Percentiles rank a stretch among this genome's conserved stretches.
Evolutionary conservation across 148 eudicot genomes (phyloP).

Genomic region (Polygonum aviculare): DNA sequence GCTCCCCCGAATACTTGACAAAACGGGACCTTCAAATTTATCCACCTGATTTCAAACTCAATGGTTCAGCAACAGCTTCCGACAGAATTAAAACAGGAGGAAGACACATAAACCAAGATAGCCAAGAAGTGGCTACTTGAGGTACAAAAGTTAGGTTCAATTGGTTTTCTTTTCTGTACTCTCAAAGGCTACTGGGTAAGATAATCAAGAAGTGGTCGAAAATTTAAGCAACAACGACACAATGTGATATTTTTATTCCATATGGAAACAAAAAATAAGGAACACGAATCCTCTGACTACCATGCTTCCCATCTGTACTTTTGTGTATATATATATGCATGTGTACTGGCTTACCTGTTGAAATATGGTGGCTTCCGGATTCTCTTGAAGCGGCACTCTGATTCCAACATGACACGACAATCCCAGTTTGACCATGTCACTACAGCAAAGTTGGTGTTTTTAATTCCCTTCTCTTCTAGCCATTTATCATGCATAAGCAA

Average conservation of each 20-base stretch:
- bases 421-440: constrained; percentile 99
- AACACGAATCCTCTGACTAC: neutral
- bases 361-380: constrained; percentile 82
- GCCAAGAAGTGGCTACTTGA: no score
- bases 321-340: neutral
- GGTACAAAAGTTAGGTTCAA: neutral
- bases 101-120: neutral
- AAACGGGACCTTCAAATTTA: constrained; percentile 73
- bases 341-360: constrained; percentile 37
- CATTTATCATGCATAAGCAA: constrained; percentile 83
- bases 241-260: neutral
- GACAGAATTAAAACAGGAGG: neutral
- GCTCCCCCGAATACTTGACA: constrained; percentile 42
- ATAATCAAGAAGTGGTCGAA: neutral
- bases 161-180: neutral
- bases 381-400: constrained; percentile 87
- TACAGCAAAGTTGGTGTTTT: constrained; percentile 67
- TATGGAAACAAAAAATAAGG: neutral
- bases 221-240: neutral
- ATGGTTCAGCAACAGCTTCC: neutral
- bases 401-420: constrained; percentile 88
- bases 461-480: constrained; percentile 86
- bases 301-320: neutral
- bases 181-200: neutral
- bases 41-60: constrained; percentile 53